A percentile compares a stretch with the other conserved stretches of the same genome.
These are phyloP conservation scores for Talaromyces rugulosus DNA, from an alignment of 2,329 filamentous ascomycete genomes.

Conservation along the genomic window DNA sequence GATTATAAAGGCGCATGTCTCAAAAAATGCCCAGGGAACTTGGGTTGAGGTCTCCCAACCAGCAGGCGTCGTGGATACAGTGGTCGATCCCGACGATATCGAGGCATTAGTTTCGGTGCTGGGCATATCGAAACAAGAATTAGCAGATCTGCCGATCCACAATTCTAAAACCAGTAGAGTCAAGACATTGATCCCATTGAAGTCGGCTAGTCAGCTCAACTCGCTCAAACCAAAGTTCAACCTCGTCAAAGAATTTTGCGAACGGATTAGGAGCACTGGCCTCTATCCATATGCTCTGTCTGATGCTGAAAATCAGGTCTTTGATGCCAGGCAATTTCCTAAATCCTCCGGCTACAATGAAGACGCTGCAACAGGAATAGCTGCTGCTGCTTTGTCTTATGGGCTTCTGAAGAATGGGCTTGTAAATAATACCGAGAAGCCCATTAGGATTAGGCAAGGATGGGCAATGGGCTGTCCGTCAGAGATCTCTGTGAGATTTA, in stretches of 20 bases:
- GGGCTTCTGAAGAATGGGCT: slow-evolving; percentile 1
- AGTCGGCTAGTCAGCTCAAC: neutral
- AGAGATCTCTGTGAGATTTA: neutral
- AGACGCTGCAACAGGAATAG: slow-evolving; percentile 14
- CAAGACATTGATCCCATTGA: neutral
- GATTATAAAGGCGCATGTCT: neutral
- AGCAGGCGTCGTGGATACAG: neutral
- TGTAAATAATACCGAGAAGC: neutral
- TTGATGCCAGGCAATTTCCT: slow-evolving; percentile 15
- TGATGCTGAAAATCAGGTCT: slow-evolving; percentile 3
- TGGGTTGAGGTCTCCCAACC: neutral
- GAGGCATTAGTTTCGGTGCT: neutral
- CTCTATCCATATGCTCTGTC: slow-evolving; percentile 5
- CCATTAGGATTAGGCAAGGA: neutral
- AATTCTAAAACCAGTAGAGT: neutral
- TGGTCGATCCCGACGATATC: neutral
- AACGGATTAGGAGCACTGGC: neutral
- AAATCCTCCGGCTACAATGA: slow-evolving; percentile 11
- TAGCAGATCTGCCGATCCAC: neutral
- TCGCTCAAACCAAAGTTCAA: neutral
- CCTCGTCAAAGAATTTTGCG: neutral
- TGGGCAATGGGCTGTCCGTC: slow-evolving; percentile 2
- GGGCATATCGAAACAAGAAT: neutral
- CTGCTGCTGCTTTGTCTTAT: slow-evolving; percentile 13
- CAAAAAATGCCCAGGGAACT: neutral